Evolutionary conservation across 345 rosid species (phyloP).

Genomic region (Cardamine occulta): DNA sequence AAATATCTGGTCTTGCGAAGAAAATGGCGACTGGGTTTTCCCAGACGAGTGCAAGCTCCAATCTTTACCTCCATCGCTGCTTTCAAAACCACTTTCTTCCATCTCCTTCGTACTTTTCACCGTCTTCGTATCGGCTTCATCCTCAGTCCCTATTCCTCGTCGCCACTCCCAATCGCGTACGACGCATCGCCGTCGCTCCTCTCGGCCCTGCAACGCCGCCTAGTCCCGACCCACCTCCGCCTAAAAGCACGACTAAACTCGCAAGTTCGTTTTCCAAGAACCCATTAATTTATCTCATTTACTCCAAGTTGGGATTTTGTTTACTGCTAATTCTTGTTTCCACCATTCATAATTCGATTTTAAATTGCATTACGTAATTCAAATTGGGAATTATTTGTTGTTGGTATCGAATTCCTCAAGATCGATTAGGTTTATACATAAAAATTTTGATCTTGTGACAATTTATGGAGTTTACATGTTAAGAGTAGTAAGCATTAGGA

Average conservation of each 20-base stretch:
- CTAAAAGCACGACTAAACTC: conserved; percentile 25
- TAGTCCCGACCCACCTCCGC: conserved; percentile 52
- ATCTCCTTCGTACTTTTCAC: background rate
- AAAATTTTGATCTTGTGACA: conserved; percentile 7
- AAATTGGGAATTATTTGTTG: background rate
- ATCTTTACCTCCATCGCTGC: conserved; percentile 26
- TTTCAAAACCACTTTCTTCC: conserved; percentile 4
- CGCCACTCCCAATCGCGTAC: conserved; percentile 1
- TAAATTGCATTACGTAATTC: background rate
- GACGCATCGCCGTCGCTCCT: conserved; percentile 45
- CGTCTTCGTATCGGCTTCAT: conserved; percentile 18
- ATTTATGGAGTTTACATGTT: background rate
- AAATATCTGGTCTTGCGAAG: background rate
- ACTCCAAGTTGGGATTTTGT: background rate
- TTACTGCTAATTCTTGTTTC: background rate
- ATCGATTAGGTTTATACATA: background rate
- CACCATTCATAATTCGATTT: background rate
- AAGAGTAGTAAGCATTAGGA: background rate
- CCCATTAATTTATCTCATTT: background rate
- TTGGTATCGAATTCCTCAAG: background rate
- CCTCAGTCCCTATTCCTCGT: conserved; percentile 39
- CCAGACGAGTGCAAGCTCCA: conserved; percentile 9
- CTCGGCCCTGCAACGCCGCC: conserved; percentile 48
- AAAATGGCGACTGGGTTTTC: conserved; percentile 31
- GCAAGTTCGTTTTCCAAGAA: conserved; percentile 42